phyloP scores from a whole-genome alignment of 73 alveolate species.

The Paramecium tetraurelia region DNA sequence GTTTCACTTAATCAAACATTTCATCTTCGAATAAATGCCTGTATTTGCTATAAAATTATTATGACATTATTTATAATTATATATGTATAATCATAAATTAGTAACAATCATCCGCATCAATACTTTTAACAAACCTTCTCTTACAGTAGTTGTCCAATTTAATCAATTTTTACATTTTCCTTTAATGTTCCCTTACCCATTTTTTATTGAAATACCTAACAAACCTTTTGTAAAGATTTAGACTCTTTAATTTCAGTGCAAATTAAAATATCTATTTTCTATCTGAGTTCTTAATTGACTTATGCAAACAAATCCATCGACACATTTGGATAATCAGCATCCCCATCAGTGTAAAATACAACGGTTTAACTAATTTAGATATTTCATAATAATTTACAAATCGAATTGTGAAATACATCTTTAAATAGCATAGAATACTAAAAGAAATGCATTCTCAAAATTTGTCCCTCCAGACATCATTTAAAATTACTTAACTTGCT shows the following conservation, averaged over 20 bases:
- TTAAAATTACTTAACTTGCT: not conserved
- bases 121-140: not conserved
- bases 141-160: not conserved
- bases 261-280: not conserved
- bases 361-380: not conserved
- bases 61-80: not conserved
- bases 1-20: not conserved
- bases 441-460: not conserved
- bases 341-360: not conserved
- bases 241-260: not conserved
- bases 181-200: not conserved
- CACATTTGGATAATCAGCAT: not conserved
- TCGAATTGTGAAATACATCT: not conserved
- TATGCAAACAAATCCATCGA: not conserved
- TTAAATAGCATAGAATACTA: not conserved
- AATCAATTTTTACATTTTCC: not conserved
- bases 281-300: not conserved
- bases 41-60: not conserved
- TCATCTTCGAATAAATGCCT: not conserved
- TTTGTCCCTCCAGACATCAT: not conserved
- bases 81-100: no score
- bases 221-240: not conserved
- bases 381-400: not conserved
- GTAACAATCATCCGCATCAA: not conserved
- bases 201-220: not conserved